Evolutionary conservation across 164 flowering plant species (phyloP).

Genomic region (Malania oleifera): DNA sequence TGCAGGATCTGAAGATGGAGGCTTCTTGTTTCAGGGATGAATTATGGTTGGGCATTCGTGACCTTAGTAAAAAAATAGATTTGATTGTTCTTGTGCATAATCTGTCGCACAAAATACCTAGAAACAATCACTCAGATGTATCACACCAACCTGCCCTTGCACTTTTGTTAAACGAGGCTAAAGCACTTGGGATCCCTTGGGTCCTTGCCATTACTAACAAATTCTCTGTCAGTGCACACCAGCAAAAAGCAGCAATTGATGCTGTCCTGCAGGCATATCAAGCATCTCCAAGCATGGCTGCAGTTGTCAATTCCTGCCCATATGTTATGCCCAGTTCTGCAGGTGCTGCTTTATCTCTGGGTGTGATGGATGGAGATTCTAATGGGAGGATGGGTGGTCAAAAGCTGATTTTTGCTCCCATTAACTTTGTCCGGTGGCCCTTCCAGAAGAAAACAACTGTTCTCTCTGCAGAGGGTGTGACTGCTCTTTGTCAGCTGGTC

Average conservation of each 20-base stretch:
- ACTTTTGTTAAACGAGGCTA: slow-evolving; percentile 78
- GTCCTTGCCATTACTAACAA: slow-evolving; percentile 91
- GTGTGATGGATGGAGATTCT: slow-evolving; percentile 27
- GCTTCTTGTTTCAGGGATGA: slow-evolving; percentile 70
- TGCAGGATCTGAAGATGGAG: slow-evolving; percentile 74
- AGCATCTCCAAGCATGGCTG: slow-evolving; percentile 58
- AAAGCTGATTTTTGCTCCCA: slow-evolving; percentile 48
- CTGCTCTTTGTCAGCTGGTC: slow-evolving; percentile 56
- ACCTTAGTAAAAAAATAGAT: slow-evolving; percentile 78
- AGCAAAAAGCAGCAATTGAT: slow-evolving; percentile 66
- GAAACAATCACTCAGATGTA: slow-evolving; percentile 34
- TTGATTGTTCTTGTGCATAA: slow-evolving; percentile 92
- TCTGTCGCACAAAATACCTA: slow-evolving; percentile 80
- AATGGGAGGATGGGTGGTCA: slow-evolving; percentile 34
- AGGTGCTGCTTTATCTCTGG: slow-evolving; percentile 41
- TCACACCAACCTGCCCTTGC: slow-evolving; percentile 67
- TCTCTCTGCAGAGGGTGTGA: slow-evolving; percentile 78
- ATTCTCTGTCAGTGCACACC: slow-evolving; percentile 92
- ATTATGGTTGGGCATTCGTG: slow-evolving; percentile 82
- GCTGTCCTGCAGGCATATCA: slow-evolving; percentile 72
- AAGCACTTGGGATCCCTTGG: slow-evolving; percentile 92
- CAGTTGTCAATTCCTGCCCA: slow-evolving; percentile 78
- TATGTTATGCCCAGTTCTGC: slow-evolving; percentile 63
- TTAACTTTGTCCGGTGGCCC: slow-evolving; percentile 67
- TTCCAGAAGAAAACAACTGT: slow-evolving; percentile 62